Base-by-base conservation (phyloP, 129 eudicot genomes). In the Flaveria ramosissima region DNA sequence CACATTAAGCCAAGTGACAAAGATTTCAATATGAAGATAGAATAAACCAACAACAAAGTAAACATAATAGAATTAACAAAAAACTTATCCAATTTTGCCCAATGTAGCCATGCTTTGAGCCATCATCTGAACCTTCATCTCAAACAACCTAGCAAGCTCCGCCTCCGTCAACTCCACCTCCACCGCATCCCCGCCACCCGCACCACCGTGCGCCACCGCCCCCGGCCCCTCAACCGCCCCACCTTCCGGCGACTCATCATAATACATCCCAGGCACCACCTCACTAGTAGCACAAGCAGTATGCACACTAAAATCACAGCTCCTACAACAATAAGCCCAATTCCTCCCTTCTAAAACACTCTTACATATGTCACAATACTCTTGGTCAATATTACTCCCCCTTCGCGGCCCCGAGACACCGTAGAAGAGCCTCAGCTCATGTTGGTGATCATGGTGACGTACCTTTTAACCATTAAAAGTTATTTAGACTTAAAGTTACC, bases 211-310 rank as follows among this genome's bases (percentile, higher is more conserved):
- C 2, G 7, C 70, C 4, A 27, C 53, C 17, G 57, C 19, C 21
- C 15, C 55, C 4, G 16, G 59, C 9, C 53, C 72, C 42, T 39
- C 61, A 0, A 53, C 41, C 23, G 73, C 32, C 16, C 20, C 76
- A 59, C 43, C 55, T 11, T 65, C 77, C 5, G 81, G 66, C 14
- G 53, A 65, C 67, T 80, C 86, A 41, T 84, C 92, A 41, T 77
- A 77, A 41, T 90, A 85, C 77, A 85, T 65, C 75, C 88, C 96
- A 0, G 84, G 87, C 20, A 82, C 83, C 80, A 90, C 96, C 80
- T 87, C 90, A 3, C 64, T 82, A 24, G 96, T 85, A 6, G 86
- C 92, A 66, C 96, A 90, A 59, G 52, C 84, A 2, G 92, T 85
- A 59, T 90, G 90, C 39, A 82, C 80, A 15, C 75, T 71, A 70